Evolutionary conservation across 1,284 basidiomycete genomes (phyloP).

Genomic region (Thelephora terrestris): DNA sequence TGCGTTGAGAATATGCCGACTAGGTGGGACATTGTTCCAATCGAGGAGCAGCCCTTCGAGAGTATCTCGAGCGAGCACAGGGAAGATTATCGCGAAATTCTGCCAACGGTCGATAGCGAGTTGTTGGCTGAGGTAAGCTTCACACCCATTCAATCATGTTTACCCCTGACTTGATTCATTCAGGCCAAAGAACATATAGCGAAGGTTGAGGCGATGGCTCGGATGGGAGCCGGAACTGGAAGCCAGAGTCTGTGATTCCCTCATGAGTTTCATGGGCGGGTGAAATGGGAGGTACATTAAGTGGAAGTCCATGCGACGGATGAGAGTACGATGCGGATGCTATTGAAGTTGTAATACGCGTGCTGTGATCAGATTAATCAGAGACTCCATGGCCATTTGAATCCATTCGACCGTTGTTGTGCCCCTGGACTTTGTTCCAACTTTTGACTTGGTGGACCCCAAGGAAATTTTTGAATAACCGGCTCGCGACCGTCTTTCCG

Average conservation of each 20-base stretch:
- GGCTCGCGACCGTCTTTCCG: slow-evolving; percentile 20
- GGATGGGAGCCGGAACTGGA: too few relatives aligned
- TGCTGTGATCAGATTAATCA: not conserved
- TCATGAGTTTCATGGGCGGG: too few relatives aligned
- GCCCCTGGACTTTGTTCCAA: too few relatives aligned
- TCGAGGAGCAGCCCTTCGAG: not conserved
- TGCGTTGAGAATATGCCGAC: slow-evolving; percentile 65
- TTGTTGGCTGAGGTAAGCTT: slow-evolving; percentile 41
- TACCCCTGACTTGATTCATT: too few relatives aligned
- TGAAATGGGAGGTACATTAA: too few relatives aligned
- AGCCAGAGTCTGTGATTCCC: too few relatives aligned
- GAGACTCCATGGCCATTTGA: not conserved
- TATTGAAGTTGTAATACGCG: too few relatives aligned
- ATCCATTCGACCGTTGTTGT: not conserved
- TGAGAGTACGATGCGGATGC: too few relatives aligned
- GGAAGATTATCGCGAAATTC: slow-evolving; percentile 40
- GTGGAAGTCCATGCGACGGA: too few relatives aligned
- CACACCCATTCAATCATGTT: too few relatives aligned
- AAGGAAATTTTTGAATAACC: slow-evolving; percentile 17
- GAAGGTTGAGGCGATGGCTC: not conserved
- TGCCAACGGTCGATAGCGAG: slow-evolving; percentile 51
- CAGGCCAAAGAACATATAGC: slow-evolving; percentile 1
- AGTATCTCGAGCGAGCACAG: slow-evolving; percentile 17
- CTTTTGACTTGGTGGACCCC: not conserved
- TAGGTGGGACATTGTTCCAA: slow-evolving; percentile 50